Conservation (phyloP, 225 moss, liverwort and hornwort genomes). For the Neckera pumila region DNA sequence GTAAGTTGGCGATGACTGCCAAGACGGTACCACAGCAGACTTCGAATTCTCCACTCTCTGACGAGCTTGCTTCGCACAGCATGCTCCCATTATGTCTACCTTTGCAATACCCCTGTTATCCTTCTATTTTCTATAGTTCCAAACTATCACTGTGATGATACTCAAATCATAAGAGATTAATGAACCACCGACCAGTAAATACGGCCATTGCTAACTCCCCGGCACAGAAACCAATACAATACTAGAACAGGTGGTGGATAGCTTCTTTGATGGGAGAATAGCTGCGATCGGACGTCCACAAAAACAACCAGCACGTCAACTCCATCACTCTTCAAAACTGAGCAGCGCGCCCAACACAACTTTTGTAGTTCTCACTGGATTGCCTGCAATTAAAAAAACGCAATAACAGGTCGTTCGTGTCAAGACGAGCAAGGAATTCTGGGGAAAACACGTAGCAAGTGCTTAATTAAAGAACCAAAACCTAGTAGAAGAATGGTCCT, state of each 20-base stretch:
- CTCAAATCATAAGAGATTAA: not conserved
- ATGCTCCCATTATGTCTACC: slow-evolving; percentile 21
- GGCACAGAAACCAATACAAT: not conserved
- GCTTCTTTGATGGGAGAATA: not conserved
- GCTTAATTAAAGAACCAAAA: not conserved
- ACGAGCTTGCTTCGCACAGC: slow-evolving; percentile 20
- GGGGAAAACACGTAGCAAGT: not conserved
- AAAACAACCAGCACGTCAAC: not conserved
- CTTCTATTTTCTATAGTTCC: not conserved
- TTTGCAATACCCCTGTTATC: not conserved
- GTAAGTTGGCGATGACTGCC: slow-evolving; percentile 37
- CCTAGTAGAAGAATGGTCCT: not conserved
- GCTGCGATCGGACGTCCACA: not conserved
- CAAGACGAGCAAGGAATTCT: not conserved
- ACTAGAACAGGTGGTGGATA: not conserved
- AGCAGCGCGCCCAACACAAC: not conserved
- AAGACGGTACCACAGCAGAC: slow-evolving; percentile 40
- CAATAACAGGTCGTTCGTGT: not conserved
- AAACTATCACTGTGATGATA: not conserved
- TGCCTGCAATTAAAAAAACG: not conserved
- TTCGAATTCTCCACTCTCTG: slow-evolving; percentile 20
- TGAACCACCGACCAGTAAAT: not conserved
- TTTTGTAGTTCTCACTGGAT: not conserved
- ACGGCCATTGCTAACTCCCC: not conserved
- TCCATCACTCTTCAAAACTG: not conserved